Evolutionary conservation across 805 yeast species (phyloP).

Genomic region (Tetrapisispora taiwanensis): DNA sequence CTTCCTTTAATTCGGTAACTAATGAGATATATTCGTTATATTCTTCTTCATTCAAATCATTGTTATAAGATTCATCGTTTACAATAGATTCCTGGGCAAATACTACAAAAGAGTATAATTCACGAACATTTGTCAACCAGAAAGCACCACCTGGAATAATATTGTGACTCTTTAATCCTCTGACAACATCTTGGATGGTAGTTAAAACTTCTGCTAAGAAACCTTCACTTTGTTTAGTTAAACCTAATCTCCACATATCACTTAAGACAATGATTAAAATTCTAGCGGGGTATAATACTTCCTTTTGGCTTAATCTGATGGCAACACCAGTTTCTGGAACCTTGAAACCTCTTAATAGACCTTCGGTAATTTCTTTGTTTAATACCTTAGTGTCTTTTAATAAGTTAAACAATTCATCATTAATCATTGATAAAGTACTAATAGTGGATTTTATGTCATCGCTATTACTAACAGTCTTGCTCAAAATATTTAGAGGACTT

Average conservation of each 20-base stretch:
- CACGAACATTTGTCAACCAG: constrained; percentile 96
- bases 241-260: constrained; percentile 97
- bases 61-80: constrained; percentile 67
- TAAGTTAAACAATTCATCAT: constrained; percentile 62
- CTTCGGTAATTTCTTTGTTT: constrained; percentile 78
- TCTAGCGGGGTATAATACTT: constrained; percentile 92
- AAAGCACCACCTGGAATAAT: constrained; percentile 88
- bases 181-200: constrained; percentile 76
- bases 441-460: constrained; percentile 29
- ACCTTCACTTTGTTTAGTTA: constrained; percentile 83
- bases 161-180: constrained; percentile 73
- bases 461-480: constrained; percentile 5
- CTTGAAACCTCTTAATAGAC: constrained; percentile 72
- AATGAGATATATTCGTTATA: constrained; percentile 80
- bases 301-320: constrained; percentile 73
- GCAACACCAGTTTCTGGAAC: constrained; percentile 82
- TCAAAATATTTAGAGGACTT: constrained; percentile 13
- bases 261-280: constrained; percentile 82
- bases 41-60: constrained; percentile 83
- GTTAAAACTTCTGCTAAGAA: constrained; percentile 83
- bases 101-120: constrained; percentile 84
- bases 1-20: constrained; percentile 86
- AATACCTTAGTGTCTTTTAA: constrained; percentile 61
- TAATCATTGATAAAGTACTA: constrained; percentile 55
- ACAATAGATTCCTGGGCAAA: constrained; percentile 89